Percentiles rank a stretch among this genome's conserved stretches.
Conservation (phyloP, 164 flowering plant species). For the Malania oleifera region DNA sequence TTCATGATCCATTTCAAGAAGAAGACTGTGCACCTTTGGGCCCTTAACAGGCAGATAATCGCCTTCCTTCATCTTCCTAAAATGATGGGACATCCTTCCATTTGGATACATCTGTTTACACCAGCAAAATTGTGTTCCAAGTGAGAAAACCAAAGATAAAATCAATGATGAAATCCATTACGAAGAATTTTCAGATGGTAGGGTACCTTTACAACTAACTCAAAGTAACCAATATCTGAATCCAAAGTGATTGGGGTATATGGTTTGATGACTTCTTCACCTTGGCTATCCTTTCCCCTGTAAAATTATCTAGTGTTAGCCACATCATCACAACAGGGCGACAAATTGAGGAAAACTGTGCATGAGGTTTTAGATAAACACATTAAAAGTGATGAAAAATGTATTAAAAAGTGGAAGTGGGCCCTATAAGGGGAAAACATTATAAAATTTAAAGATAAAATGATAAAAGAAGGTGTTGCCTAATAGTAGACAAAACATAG, state of each 20-base stretch:
- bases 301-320: too few species aligned
- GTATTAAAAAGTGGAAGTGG: too few species aligned
- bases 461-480: too few species aligned
- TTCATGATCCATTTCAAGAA: too few species aligned
- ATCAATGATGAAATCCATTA: not conserved
- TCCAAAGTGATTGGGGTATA: slow-evolving; percentile 34
- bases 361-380: not conserved
- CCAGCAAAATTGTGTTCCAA: not conserved
- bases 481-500: too few species aligned
- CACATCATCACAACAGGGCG: too few species aligned
- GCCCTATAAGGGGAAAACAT: too few species aligned
- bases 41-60: slow-evolving; percentile 35
- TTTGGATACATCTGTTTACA: slow-evolving; percentile 31
- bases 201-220: slow-evolving; percentile 30
- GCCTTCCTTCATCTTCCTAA: slow-evolving; percentile 30
- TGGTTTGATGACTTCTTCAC: slow-evolving; percentile 28
- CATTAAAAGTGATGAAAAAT: too few species aligned
- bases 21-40: slow-evolving; percentile 21
- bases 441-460: too few species aligned
- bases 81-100: slow-evolving; percentile 38
- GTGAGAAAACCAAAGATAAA: not conserved
- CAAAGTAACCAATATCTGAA: slow-evolving; percentile 33
- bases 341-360: too few species aligned
- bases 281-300: slow-evolving; percentile 29
- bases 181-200: too few species aligned